These are phyloP conservation scores for Eimeria acervulina DNA, from an alignment of 169 alveolate species.

Conservation along the genomic window DNA sequence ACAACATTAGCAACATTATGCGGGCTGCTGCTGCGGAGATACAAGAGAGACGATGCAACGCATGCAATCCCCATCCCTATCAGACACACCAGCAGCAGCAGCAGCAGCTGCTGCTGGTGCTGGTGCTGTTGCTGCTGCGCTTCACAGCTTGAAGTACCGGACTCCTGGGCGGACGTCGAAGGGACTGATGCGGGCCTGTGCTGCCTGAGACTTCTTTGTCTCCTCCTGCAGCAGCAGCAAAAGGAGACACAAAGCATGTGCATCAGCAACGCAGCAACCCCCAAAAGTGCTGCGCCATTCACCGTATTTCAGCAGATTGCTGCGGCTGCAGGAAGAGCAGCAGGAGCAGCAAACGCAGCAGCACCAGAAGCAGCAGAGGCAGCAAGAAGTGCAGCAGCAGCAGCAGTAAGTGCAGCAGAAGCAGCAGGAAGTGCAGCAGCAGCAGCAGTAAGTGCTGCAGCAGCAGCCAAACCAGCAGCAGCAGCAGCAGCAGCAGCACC, in stretches of 20 bases:
- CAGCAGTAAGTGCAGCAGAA: neutral
- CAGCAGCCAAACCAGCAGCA: neutral
- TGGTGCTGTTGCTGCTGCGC: neutral
- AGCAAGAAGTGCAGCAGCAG: neutral
- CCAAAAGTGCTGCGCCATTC: too few species aligned
- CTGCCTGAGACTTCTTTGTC: conserved; percentile 34
- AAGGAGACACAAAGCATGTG: neutral
- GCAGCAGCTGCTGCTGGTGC: conserved; percentile 32
- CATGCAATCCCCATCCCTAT: too few species aligned
- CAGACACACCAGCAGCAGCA: neutral
- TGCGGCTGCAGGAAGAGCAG: conserved; percentile 20
- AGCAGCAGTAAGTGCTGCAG: neutral
- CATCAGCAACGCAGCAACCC: neutral
- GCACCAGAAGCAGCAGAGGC: neutral
- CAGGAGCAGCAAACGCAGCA: neutral
- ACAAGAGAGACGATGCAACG: too few species aligned
- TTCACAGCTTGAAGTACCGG: conserved; percentile 35
- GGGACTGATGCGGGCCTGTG: conserved; percentile 22
- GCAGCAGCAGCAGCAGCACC: conserved; percentile 16
- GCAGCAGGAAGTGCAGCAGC: conserved; percentile 31
- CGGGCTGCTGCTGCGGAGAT: too few species aligned
- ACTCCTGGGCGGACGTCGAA: conserved; percentile 41
- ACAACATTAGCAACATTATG: too few species aligned
- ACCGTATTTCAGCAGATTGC: too few species aligned
- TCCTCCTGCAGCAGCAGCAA: conserved; percentile 38